These are phyloP conservation scores for Calonectria ilicicola DNA, from an alignment of 2,329 filamentous ascomycete species.

Conservation along the genomic window DNA sequence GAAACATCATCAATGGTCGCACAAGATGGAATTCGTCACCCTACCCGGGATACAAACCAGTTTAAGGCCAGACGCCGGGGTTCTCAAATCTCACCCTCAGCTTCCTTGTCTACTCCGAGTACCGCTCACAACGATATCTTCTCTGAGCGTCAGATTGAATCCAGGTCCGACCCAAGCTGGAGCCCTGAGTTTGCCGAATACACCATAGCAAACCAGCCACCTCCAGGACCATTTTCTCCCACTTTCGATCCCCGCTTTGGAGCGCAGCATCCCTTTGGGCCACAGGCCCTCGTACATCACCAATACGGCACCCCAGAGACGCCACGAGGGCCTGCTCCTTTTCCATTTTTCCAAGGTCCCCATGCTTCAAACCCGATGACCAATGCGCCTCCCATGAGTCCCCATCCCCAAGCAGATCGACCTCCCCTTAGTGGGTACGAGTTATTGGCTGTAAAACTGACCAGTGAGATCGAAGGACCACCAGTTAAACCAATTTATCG, in stretches of 20 bases:
- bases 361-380: conserved; percentile 14
- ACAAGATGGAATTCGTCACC: conserved; percentile 47
- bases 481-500: conserved; percentile 77
- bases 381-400: neutral
- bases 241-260: conserved; percentile 17
- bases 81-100: conserved; percentile 19
- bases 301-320: conserved; percentile 18
- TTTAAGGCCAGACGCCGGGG: conserved; percentile 12
- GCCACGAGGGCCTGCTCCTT: conserved; percentile 15
- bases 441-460: conserved; percentile 67
- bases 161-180: conserved; percentile 23
- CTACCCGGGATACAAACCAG: conserved; percentile 31
- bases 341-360: conserved; percentile 21
- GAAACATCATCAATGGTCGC: conserved; percentile 66
- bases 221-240: conserved; percentile 3
- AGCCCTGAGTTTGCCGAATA: conserved; percentile 24
- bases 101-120: conserved; percentile 61
- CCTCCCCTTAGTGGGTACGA: conserved; percentile 70
- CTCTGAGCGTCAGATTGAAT: conserved; percentile 40
- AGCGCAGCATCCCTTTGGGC: neutral
- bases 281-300: neutral
- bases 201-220: conserved; percentile 12
- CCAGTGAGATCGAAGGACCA: conserved; percentile 38
- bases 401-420: conserved; percentile 44
- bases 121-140: conserved; percentile 62